These are phyloP conservation scores for Achlya hypogyna DNA, from an alignment of 352 stramenopile genomes.

Conservation along the genomic window DNA sequence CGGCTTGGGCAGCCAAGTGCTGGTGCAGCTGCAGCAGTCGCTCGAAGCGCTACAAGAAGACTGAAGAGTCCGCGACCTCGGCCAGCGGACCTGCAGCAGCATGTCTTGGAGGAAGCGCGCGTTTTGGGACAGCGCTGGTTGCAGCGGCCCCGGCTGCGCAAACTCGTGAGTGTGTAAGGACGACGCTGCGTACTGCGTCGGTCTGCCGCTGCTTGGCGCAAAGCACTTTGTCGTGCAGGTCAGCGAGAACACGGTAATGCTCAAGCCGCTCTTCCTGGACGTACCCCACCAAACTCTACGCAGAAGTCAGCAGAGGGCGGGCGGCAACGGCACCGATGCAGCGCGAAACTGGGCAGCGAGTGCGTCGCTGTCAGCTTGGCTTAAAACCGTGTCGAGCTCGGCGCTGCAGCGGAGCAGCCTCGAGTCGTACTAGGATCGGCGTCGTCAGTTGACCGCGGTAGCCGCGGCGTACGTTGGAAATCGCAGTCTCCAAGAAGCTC, in stretches of 20 bases:
- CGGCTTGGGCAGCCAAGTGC: constrained; percentile 47
- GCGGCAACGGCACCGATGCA: constrained; percentile 28
- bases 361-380: constrained; percentile 30
- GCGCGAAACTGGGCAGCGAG: constrained; percentile 51
- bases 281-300: constrained; percentile 41
- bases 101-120: constrained; percentile 42
- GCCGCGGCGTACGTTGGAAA: constrained; percentile 19
- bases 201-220: not conserved
- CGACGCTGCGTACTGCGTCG: no score
- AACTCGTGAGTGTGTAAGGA: no score
- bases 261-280: constrained; percentile 53
- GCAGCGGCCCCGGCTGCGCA: not conserved
- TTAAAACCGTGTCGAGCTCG: constrained; percentile 41
- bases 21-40: constrained; percentile 52
- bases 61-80: not conserved
- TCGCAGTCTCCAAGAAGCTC: constrained; percentile 29
- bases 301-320: not conserved
- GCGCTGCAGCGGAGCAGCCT: constrained; percentile 32
- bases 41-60: constrained; percentile 32
- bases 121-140: constrained; percentile 25
- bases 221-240: constrained; percentile 29
- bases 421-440: constrained; percentile 35
- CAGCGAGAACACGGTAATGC: constrained; percentile 33
- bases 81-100: constrained; percentile 42
- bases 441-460: not conserved